These are phyloP conservation scores for Microthyrium microscopicum DNA, from an alignment of 2,329 filamentous ascomycete genomes.

Conservation along the genomic window DNA sequence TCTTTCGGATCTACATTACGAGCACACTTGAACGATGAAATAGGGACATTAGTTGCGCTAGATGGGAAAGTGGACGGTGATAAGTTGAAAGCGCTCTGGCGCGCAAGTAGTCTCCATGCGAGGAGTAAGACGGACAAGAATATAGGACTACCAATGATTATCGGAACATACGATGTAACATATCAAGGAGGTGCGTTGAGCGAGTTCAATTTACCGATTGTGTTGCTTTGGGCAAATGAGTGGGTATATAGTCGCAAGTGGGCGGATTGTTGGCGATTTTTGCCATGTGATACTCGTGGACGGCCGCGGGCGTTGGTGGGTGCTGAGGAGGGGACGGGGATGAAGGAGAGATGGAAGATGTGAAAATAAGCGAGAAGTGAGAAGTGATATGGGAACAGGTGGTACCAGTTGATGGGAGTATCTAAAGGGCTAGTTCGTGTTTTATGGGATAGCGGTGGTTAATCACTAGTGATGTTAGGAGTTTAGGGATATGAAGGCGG, in stretches of 20 bases:
- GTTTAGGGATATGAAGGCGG: too few relatives aligned
- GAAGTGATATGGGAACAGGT: too few relatives aligned
- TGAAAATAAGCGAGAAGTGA: too few relatives aligned
- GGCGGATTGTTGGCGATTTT: conserved; percentile 20
- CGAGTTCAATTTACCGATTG: conserved; percentile 20
- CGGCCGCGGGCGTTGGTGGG: conserved; percentile 12
- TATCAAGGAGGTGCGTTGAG: conserved; percentile 18
- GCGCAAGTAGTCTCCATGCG: too few relatives aligned
- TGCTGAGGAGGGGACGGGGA: too few relatives aligned
- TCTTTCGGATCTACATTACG: conserved; percentile 10
- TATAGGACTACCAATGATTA: conserved; percentile 18
- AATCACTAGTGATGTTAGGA: too few relatives aligned
- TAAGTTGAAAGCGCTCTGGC: conserved; percentile 9
- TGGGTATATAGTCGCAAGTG: conserved; percentile 16
- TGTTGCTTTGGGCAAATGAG: conserved; percentile 20
- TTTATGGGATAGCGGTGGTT: too few relatives aligned
- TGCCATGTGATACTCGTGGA: conserved; percentile 19
- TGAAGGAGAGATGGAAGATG: too few relatives aligned
- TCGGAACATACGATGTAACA: conserved; percentile 19
- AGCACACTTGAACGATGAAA: conserved; percentile 13
- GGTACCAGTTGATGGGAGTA: too few relatives aligned
- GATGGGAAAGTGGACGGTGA: conserved; percentile 10
- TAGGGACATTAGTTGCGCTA: conserved; percentile 11
- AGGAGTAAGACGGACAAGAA: too few relatives aligned
- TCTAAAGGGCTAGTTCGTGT: too few relatives aligned